phyloP scores from a whole-genome alignment of 768 basidiomycete genomes.

The Kwoniella europaea region DNA sequence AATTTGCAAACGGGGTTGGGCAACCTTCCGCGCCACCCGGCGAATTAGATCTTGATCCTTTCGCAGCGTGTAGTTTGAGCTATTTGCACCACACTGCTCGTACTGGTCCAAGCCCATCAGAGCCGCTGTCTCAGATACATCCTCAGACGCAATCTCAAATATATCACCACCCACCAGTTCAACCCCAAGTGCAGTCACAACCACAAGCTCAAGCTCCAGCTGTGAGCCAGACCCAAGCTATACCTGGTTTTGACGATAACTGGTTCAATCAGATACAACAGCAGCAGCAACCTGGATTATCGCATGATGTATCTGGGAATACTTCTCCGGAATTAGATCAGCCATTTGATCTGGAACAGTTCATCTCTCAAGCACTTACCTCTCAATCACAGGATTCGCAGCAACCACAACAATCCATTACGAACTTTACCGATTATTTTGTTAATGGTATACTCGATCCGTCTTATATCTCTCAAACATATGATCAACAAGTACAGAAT shows the following conservation, averaged over 20 bases:
- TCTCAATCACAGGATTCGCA: neutral
- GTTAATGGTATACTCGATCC: neutral
- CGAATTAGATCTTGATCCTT: neutral
- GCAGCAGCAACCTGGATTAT: conserved; percentile 1
- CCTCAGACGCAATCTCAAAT: neutral
- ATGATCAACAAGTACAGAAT: neutral
- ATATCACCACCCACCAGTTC: neutral
- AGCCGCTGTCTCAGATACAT: neutral
- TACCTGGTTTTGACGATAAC: conserved; percentile 1
- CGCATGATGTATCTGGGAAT: conserved; percentile 1
- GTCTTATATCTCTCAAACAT: neutral
- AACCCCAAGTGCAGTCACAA: neutral
- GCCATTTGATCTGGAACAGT: conserved; percentile 20
- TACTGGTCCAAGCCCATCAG: no score
- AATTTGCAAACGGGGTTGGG: neutral
- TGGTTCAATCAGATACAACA: conserved; percentile 4
- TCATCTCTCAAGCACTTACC: conserved; percentile 9
- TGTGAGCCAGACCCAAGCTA: neutral
- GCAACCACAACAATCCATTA: neutral
- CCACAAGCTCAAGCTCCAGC: neutral
- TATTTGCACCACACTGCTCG: neutral
- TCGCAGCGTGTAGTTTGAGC: neutral
- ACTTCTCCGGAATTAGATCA: conserved; percentile 8
- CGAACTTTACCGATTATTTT: neutral
- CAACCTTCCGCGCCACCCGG: neutral